Percentiles rank a stretch among this genome's conserved stretches.
phyloP scores from a whole-genome alignment of 2,329 filamentous ascomycete species.

The Scleromitrula shiraiana region DNA sequence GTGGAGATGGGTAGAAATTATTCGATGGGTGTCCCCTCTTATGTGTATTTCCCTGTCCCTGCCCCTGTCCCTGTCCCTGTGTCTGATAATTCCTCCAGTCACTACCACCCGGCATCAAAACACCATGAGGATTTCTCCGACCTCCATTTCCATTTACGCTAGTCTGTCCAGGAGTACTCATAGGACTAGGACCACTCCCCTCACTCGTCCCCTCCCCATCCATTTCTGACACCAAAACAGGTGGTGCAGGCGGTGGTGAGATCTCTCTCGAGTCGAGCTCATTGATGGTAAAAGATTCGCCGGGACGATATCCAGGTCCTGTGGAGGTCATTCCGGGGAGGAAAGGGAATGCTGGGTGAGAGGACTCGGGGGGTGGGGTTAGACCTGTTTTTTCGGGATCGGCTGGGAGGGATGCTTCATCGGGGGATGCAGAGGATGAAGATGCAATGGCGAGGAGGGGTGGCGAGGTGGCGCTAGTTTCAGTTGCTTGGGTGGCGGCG shows the following conservation, averaged over 20 bases:
- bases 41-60: not conserved
- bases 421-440: not conserved
- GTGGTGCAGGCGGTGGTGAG: not conserved
- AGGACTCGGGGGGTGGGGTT: not conserved
- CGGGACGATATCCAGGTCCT: not conserved
- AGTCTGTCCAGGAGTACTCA: not conserved
- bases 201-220: not conserved
- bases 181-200: not conserved
- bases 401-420: not conserved
- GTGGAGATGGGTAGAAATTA: not conserved
- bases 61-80: not conserved
- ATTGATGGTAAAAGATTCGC: not conserved
- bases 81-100: not conserved
- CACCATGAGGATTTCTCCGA: not conserved
- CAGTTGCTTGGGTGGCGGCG: not conserved
- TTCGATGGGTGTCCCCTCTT: not conserved
- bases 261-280: not conserved
- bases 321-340: not conserved
- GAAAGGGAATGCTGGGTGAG: slow-evolving; percentile 1
- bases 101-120: not conserved
- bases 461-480: not conserved
- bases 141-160: not conserved
- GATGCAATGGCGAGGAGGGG: not conserved
- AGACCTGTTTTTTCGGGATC: slow-evolving; percentile 5
- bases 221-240: no score